These are phyloP conservation scores for Fusarium equiseti DNA, from an alignment of 2,329 filamentous ascomycete species.

Conservation along the genomic window DNA sequence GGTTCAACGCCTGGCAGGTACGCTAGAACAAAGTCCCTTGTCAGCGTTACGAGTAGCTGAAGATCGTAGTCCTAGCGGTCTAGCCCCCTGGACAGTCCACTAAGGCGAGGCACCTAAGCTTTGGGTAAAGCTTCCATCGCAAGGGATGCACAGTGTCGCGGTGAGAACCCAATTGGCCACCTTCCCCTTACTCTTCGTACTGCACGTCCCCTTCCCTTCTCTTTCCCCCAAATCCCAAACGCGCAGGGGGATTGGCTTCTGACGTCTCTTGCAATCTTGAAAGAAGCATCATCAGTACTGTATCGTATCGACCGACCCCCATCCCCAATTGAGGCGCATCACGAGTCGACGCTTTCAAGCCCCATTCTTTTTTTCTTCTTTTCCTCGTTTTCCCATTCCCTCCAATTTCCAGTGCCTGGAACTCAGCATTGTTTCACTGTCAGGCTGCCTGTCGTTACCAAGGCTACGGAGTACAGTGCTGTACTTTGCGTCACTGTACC, in stretches of 20 bases:
- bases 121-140: not conserved
- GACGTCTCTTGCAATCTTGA: slow-evolving; percentile 25
- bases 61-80: slow-evolving; percentile 8
- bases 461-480: not conserved
- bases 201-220: not conserved
- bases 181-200: slow-evolving; percentile 10
- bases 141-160: slow-evolving; percentile 19
- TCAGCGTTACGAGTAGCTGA: slow-evolving; percentile 3
- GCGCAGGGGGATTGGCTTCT: slow-evolving; percentile 20
- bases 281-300: slow-evolving; percentile 30
- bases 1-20: not conserved
- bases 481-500: slow-evolving; percentile 1
- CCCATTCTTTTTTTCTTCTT: slow-evolving; percentile 2
- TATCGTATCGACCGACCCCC: not conserved
- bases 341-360: slow-evolving; percentile 9
- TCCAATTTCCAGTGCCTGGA: not conserved
- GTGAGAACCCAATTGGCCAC: slow-evolving; percentile 18
- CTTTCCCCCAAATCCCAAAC: not conserved
- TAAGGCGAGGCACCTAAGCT: not conserved
- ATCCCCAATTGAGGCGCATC: slow-evolving; percentile 6
- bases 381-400: slow-evolving; percentile 1
- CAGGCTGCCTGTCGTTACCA: not conserved
- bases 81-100: not conserved
- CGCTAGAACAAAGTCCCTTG: slow-evolving; percentile 19
- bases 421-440: slow-evolving; percentile 19